Evolutionary conservation across 2,329 filamentous ascomycete species (phyloP), one percentile per base, ranked within the genome.

Genomic region (Alternaria tenuissima): DNA sequence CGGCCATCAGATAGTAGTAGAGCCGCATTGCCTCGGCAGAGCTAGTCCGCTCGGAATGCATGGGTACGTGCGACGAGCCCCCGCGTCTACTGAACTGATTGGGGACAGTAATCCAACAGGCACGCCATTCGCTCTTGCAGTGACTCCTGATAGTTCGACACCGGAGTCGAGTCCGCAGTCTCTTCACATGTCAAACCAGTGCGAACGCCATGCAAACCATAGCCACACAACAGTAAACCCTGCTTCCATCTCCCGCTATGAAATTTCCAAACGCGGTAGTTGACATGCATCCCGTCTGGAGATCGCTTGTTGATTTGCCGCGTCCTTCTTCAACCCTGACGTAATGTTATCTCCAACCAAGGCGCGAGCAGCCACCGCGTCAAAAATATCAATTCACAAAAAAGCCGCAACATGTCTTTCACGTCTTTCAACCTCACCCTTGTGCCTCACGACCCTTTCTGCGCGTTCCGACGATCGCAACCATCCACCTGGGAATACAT

Each of bases 1-100:
- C 47, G 32, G 43, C 43, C 39, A 26, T 53, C 22, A 56, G 52
- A 26, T 26, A 11, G 39, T 51, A 39, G 46, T 34, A 32, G 55
- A 56, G 49, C 57, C 57, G 57, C 55, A 57, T 60, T 57, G 68
- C 70, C 70, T 73, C 70, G 70, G 70, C 64, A 69, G 58, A 52
- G 48, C 51, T 54, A 61, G 34, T 30, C 46, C 47, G 53, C 34
- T 60, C 57, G 26, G 32, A 56, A 20, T 46, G 39, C 46, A 39
- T 46, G 49, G 51, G n/a, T 46, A 26, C 22, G 32, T 48, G 42
- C 52, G 26, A 38, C 42, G 12, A 41, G 41, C 22, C 46, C 46
- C 56, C 52, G 36, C 52, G 57, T 48, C 57, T n/a, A 28, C 36
- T 52, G 18, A 26, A 26, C 44, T 54, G 22, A 59, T 55, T 22